Base-by-base conservation (phyloP, 2,329 filamentous ascomycete species). In the Sporothrix sp. region DNA sequence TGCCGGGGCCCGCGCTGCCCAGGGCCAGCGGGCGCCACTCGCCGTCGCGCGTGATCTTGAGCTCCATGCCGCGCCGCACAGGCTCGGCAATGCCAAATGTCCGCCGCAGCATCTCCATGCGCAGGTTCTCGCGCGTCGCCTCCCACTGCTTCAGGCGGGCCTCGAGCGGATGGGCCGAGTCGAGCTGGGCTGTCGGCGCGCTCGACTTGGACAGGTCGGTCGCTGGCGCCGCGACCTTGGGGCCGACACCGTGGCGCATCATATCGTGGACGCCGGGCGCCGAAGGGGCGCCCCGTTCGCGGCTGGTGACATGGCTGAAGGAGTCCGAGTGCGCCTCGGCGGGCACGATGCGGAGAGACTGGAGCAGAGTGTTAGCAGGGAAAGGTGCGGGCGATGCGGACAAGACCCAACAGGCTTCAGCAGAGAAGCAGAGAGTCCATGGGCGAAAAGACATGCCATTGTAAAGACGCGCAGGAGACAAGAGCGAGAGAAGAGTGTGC, bases 21-120 rank as follows among this genome's bases (percentile, higher is more conserved):
- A 95, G 71, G 40, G 79, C 81, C 60, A 79, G 71, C 44, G 88
- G 88, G 61, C 81, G 77, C 84, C 89, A 95, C 67, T 87, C 82
- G 57, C 87, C 84, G 54, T 84, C 81, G 55, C 80, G 73, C 16
- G 87, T 82, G 64, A 95, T 91, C 78, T 88, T 87, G 66, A 95
- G 76, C 74, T 98, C 93, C 93, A 98, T 96, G 55, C 84, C 87
- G 50, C 91, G 81, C 52, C 89, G 82, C 61, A 97, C 82, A 3
- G 93, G 93, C 77, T 97, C 93, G 23, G 86, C 87, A 61, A 96
- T 84, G 58, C 93, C 93, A 67, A 89, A 97, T 42, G 87, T 83
- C 58, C 88, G 85, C 57, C 88, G 82, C 61, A 97, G 79, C 48
- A 82, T 77, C 71, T 90, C 82, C 86, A 95, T 93, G 70, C 94